Base-by-base conservation (phyloP, 2,329 filamentous ascomycete genomes). In the Venturia asperata region DNA sequence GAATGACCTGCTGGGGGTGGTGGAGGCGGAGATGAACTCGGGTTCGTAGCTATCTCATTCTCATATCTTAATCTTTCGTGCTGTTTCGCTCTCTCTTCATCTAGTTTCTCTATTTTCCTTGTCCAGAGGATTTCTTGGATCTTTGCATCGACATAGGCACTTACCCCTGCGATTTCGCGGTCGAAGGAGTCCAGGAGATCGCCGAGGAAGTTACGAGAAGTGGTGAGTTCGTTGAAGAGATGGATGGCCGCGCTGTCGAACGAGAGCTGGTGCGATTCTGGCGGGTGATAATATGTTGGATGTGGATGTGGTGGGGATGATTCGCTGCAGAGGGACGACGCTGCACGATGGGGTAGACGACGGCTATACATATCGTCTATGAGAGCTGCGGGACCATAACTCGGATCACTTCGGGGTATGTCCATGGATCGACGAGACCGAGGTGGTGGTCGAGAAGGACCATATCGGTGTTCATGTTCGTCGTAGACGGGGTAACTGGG, bases 101-200 rank as follows among this genome's bases (percentile, higher is more conserved):
- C 52, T n/a, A 56, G 9, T 37, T 56, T 56, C 27, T 56, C 27
- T 2, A 56, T 56, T 9, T 56, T 56, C 27, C 13, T 30, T 13
- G 27, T 30, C 52, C 52, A 56, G 27, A 56, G 52, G 7, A 4
- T 19, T n/a, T 56, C 52, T 5, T 34, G 24, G 11, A 56, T 37
- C 17, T 56, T 56, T 24, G 52, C 52, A 13, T 56, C 52, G 52
- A 27, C 52, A 19, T 56, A 56, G 27, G 27, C 11, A 34, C 11
- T 56, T 37, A 56, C 37, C 15, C 52, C 52, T 19, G 52, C 27
- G 17, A 37, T 37, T 56, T 56, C 52, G 24, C 52, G 52, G 15
- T 56, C 52, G 15, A 56, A 56, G 27, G 52, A 30, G 15, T 56
- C 52, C 13, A 56, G 52, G 52, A 56, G 52, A 27, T 56, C 52